These are phyloP conservation scores for Zymoseptoria ardabiliae DNA, from an alignment of 2,329 filamentous ascomycete genomes.

Conservation along the genomic window DNA sequence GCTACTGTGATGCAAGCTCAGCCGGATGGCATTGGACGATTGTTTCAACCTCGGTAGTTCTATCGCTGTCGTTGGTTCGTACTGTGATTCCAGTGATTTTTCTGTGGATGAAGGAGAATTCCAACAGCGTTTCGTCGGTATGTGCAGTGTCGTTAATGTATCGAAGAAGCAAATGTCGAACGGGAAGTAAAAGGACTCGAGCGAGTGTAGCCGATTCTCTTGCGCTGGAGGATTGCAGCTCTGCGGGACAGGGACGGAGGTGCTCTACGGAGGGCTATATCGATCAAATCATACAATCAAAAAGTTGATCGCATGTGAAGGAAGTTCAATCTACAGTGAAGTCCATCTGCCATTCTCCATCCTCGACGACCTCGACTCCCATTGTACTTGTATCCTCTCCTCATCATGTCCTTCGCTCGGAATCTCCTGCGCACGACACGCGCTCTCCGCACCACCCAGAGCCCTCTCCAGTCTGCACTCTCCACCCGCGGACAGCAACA, in stretches of 20 bases:
- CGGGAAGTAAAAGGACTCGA: background rate
- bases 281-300: background rate
- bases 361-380: constrained; percentile 3
- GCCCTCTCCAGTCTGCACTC: constrained; percentile 67
- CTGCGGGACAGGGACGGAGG: background rate
- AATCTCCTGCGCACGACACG: constrained; percentile 78
- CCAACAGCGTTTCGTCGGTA: background rate
- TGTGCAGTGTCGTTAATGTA: background rate
- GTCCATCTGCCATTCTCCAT: background rate
- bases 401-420: constrained; percentile 69
- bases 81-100: background rate
- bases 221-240: background rate
- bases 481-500: constrained; percentile 56
- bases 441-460: constrained; percentile 61
- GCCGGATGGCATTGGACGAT: background rate
- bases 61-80: background rate
- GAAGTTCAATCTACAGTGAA: background rate
- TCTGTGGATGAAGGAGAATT: background rate
- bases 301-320: background rate
- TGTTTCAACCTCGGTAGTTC: background rate
- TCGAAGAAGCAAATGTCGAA: background rate
- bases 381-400: constrained; percentile 4
- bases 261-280: background rate
- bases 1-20: background rate
- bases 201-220: background rate